Percentiles rank a stretch among this genome's conserved stretches.
phyloP scores from a whole-genome alignment of 2,329 filamentous ascomycete species.

The Rosellinia necatrix region DNA sequence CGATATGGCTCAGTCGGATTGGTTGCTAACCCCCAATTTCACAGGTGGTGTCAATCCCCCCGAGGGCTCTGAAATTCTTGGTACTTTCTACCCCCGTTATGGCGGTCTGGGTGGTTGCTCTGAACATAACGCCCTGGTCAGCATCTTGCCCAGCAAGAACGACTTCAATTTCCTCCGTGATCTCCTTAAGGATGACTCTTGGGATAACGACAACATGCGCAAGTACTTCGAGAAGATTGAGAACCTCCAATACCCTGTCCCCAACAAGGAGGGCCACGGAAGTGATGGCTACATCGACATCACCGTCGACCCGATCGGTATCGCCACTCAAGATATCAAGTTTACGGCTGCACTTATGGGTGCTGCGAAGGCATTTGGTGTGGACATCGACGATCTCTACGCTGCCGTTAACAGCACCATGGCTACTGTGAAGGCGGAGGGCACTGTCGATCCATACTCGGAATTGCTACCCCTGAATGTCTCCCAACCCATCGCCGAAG shows the following conservation, averaged over 20 bases:
- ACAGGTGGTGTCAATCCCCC: conserved; percentile 55
- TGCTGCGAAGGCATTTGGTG: conserved; percentile 24
- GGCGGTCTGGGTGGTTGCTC: conserved; percentile 49
- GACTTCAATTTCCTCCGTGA: conserved; percentile 50
- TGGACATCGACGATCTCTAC: conserved; percentile 47
- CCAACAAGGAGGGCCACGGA: conserved; percentile 45
- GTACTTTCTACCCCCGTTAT: conserved; percentile 63
- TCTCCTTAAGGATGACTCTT: conserved; percentile 37
- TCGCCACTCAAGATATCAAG: conserved; percentile 31
- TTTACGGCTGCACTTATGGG: conserved; percentile 27
- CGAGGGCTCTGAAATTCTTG: conserved; percentile 53
- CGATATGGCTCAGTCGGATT: no score
- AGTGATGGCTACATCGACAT: conserved; percentile 33
- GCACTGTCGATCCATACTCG: conserved; percentile 18
- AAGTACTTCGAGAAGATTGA: conserved; percentile 36
- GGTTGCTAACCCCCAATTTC: conserved; percentile 1
- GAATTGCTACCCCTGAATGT: conserved; percentile 29
- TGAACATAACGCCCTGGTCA: conserved; percentile 35
- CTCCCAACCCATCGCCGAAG: conserved; percentile 23
- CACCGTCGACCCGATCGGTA: conserved; percentile 21
- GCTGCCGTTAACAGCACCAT: conserved; percentile 37
- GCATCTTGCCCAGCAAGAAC: conserved; percentile 49
- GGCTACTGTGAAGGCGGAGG: neutral
- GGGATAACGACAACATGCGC: conserved; percentile 34
- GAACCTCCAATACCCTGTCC: conserved; percentile 35